These are phyloP conservation scores for Penicillium digitatum DNA, from an alignment of 2,329 filamentous ascomycete species.

Conservation along the genomic window DNA sequence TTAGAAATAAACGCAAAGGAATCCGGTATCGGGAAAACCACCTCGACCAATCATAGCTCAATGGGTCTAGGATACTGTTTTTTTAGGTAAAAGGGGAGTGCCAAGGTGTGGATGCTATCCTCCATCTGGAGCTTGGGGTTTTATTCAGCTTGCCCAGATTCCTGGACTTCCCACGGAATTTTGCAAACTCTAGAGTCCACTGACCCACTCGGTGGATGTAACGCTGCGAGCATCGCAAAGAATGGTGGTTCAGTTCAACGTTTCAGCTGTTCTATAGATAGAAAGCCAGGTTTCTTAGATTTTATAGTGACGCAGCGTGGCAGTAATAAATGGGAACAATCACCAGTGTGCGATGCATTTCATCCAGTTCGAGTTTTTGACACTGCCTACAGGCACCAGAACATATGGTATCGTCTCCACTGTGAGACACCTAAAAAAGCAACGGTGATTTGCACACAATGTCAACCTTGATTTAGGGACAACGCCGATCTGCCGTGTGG, in stretches of 20 bases:
- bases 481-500: constrained; percentile 40
- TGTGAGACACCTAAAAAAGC: neutral
- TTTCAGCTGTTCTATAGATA: constrained; percentile 14
- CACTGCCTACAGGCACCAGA: neutral
- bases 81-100: neutral
- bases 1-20: neutral
- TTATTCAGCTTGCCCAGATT: neutral
- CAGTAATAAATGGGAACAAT: neutral
- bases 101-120: neutral
- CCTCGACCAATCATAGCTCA: constrained; percentile 9
- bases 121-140: neutral
- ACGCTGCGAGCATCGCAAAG: neutral
- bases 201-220: neutral
- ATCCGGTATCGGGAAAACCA: constrained; percentile 19
- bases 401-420: neutral
- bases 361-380: neutral
- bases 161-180: neutral
- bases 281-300: neutral
- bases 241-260: constrained; percentile 10
- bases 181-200: neutral
- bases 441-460: constrained; percentile 19
- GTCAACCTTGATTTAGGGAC: constrained; percentile 24
- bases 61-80: neutral
- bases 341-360: neutral
- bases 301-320: neutral